These are phyloP conservation scores for Gossypium raimondii DNA, from an alignment of 345 rosid species.

Conservation along the genomic window DNA sequence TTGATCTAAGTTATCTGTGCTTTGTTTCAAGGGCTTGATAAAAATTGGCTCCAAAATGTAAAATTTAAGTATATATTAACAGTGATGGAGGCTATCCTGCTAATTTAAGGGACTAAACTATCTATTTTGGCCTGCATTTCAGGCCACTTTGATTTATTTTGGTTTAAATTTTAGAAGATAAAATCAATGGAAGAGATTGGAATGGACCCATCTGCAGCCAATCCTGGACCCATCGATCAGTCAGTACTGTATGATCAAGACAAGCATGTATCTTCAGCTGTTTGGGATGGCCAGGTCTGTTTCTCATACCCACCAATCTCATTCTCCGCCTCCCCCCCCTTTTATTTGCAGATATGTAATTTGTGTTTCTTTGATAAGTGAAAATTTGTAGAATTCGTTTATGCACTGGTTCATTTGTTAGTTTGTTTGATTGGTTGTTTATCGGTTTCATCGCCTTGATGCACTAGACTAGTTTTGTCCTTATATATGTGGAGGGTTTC, in stretches of 20 bases:
- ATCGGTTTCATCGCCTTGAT: neutral
- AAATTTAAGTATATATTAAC: neutral
- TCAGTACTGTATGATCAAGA: constrained; percentile 72
- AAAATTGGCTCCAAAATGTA: neutral
- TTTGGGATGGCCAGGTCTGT: constrained; percentile 77
- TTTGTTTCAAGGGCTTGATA: neutral
- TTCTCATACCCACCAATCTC: neutral
- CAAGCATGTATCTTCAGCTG: constrained; percentile 77
- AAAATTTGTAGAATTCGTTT: neutral
- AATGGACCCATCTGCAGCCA: constrained; percentile 52
- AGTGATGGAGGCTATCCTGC: neutral
- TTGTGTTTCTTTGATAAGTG: neutral
- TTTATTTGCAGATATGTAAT: neutral
- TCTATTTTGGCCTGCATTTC: constrained; percentile 7
- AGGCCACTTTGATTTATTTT: neutral
- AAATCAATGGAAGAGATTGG: constrained; percentile 21
- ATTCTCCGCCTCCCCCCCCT: neutral
- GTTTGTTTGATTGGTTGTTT: neutral
- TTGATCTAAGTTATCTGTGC: neutral
- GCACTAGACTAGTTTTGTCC: neutral
- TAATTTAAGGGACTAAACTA: constrained; percentile 9
- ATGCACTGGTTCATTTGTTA: neutral
- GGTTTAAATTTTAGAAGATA: neutral
- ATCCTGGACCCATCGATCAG: constrained; percentile 68
- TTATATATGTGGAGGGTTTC: neutral